Conservation (phyloP, 352 stramenopile genomes). For the Pythium scleroteichum region DNA sequence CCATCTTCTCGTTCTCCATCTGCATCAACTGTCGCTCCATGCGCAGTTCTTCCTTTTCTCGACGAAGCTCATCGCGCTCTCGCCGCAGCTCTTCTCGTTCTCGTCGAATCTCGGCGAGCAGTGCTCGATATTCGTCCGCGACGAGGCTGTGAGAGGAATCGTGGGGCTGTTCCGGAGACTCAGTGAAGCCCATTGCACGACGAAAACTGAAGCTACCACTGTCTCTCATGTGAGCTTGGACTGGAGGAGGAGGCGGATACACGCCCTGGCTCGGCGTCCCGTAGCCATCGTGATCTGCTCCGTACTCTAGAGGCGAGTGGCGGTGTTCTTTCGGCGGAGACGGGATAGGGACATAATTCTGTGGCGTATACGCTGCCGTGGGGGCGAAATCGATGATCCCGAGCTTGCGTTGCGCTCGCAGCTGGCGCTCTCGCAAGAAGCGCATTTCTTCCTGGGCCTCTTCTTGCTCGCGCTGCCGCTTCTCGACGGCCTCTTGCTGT, state of each 20-base stretch:
- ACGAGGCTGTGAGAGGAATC: constrained; percentile 26
- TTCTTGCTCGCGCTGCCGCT: constrained; percentile 36
- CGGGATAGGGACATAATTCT: constrained; percentile 24
- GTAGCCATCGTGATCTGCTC: neutral
- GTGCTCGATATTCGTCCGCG: constrained; percentile 62
- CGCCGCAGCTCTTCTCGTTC: constrained; percentile 72
- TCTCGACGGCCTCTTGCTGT: constrained; percentile 43
- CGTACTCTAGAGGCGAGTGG: neutral
- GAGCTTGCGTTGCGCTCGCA: constrained; percentile 56
- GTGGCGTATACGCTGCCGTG: constrained; percentile 8
- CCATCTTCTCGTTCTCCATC: constrained; percentile 78
- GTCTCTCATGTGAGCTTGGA: constrained; percentile 5
- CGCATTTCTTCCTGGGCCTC: constrained; percentile 52
- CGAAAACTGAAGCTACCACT: constrained; percentile 23
- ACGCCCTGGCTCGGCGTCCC: neutral
- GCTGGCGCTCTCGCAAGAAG: constrained; percentile 55
- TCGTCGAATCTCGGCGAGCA: constrained; percentile 67
- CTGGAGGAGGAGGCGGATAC: constrained; percentile 32
- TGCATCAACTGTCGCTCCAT: constrained; percentile 64
- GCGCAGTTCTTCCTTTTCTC: constrained; percentile 74
- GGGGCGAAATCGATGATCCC: constrained; percentile 15
- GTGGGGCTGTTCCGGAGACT: constrained; percentile 21
- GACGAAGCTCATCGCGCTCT: constrained; percentile 65
- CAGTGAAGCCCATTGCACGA: constrained; percentile 16
- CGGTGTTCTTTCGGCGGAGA: constrained; percentile 8